These are phyloP conservation scores for Luzula sylvatica DNA, from an alignment of 176 grass and related monocot species.

Conservation along the genomic window DNA sequence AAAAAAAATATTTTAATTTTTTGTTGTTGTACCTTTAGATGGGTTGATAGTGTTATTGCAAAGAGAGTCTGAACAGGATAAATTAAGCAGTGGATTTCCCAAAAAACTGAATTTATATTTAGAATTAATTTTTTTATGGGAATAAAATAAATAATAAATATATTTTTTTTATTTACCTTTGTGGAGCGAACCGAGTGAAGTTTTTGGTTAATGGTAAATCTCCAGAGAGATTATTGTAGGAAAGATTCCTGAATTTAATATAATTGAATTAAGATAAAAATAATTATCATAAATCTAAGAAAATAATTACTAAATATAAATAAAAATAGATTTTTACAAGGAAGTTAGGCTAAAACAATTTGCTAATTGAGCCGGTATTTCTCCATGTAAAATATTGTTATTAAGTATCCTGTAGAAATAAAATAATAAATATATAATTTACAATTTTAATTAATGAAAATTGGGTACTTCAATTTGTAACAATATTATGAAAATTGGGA, in stretches of 20 bases:
- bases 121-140: not conserved
- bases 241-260: conserved; percentile 65
- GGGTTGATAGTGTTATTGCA: conserved; percentile 35
- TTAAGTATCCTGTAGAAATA: conserved; percentile 66
- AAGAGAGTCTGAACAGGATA: conserved; percentile 41
- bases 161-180: conserved; percentile 44
- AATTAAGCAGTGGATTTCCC: conserved; percentile 61
- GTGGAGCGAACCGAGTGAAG: conserved; percentile 76
- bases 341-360: conserved; percentile 89
- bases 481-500: conserved; percentile 19
- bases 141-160: not conserved
- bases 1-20: not conserved
- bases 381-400: conserved; percentile 81
- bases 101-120: conserved; percentile 47
- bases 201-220: conserved; percentile 52
- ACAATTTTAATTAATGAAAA: not conserved
- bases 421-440: conserved; percentile 3
- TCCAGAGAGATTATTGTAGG: conserved; percentile 90
- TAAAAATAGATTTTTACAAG: conserved; percentile 46
- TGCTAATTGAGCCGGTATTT: conserved; percentile 70
- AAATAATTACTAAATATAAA: conserved; percentile 9
- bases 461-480: too few relatives aligned
- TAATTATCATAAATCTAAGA: not conserved
- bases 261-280: conserved; percentile 8
- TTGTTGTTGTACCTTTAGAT: conserved; percentile 46